A percentile compares a stretch with the other conserved stretches of the same genome.
Evolutionary conservation across 495 filamentous ascomycete genomes (phyloP).

Genomic region (Daldinia concentrica): DNA sequence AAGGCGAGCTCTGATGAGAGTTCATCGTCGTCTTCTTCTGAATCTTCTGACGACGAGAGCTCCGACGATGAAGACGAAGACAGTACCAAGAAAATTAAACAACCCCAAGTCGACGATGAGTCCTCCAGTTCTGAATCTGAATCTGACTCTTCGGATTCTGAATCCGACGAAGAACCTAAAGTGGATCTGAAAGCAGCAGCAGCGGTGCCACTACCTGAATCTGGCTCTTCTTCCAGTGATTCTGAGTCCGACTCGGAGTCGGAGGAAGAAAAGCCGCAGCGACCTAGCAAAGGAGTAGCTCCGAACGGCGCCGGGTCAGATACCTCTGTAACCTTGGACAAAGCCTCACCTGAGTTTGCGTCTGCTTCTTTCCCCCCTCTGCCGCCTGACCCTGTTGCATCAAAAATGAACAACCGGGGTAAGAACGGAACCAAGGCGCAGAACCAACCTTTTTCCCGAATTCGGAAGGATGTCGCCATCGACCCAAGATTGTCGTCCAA

Average conservation of each 20-base stretch:
- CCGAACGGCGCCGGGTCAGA: constrained; percentile 42
- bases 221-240: constrained; percentile 45
- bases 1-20: constrained; percentile 41
- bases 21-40: constrained; percentile 41
- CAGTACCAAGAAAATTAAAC: constrained; percentile 27
- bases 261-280: constrained; percentile 47
- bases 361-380: constrained; percentile 53
- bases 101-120: constrained; percentile 43
- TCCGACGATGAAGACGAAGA: constrained; percentile 50
- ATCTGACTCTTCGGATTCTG: constrained; percentile 55
- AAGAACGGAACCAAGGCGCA: constrained; percentile 51
- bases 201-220: constrained; percentile 58
- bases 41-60: constrained; percentile 52
- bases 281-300: constrained; percentile 35
- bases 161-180: constrained; percentile 44
- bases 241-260: constrained; percentile 53
- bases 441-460: constrained; percentile 70
- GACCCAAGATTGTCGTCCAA: constrained; percentile 73
- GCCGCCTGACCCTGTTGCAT: constrained; percentile 57
- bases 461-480: constrained; percentile 64
- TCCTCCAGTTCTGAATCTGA: constrained; percentile 58
- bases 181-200: constrained; percentile 60
- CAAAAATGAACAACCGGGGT: constrained; percentile 58
- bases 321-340: constrained; percentile 55
- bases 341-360: constrained; percentile 52